Base-by-base conservation (phyloP, 2,329 filamentous ascomycete genomes). In the Fusarium sp. region DNA sequence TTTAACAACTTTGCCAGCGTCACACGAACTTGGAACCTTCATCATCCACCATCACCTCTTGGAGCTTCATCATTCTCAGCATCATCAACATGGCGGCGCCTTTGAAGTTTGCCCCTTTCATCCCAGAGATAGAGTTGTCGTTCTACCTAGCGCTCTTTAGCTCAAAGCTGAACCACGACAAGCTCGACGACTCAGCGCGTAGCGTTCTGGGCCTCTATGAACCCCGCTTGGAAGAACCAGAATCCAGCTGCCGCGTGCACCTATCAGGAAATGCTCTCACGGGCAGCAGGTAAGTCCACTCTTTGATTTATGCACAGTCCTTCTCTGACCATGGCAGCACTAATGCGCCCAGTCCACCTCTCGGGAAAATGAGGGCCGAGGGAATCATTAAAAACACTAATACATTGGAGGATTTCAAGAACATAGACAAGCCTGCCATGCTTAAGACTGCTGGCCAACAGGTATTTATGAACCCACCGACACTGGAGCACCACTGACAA, bases 371-470 rank as follows among this genome's bases (percentile, higher is more conserved):
- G 79, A 92, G 95, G 75, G 95, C 93, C 49, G 95, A 98, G 81
- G 96, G 96, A 68, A 94, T 93, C 79, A 97, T 99, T 77, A 95
- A 93, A 80, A 99, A 99, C 83, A 92, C 95, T 79, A 99, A 99
- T 80, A 98, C 96, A 2, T 89, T 97, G 75, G 95, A 98, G 76
- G 94, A 96, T 78, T 98, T 98, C 82, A 93, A 91, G 79, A 93
- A 92, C 72, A 88, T 91, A 71, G 94, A 98, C 81, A 96, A 95
- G 80, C 81, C 87, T 15, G 90, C 91, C 38, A 90, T 97, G 81
- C 87, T 98, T 52, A 90, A 93, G 70, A 91, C 91, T 69, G 91
- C 94, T 41, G 95, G 92, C 15, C 89, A 90, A 79, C 95, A 93
- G 82, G 93, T 94, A 84, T 77, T 58, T 58, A 11, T 15, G 15